Percentiles rank a stretch among this genome's conserved stretches.
Evolutionary conservation across 176 grass and related monocot species (phyloP).

Genomic region (Carex kokanica): DNA sequence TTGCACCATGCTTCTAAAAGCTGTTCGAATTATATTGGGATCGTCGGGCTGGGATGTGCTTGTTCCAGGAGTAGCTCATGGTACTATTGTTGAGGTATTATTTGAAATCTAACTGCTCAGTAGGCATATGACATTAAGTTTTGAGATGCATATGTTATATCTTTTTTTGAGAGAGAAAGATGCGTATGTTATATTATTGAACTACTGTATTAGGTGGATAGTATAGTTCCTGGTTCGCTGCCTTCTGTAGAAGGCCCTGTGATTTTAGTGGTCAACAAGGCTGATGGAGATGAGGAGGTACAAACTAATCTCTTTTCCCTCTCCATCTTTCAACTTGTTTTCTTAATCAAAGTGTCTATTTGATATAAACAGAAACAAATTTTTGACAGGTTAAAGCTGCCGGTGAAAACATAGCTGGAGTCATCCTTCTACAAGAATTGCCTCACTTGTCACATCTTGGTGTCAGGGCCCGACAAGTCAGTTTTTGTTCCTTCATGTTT

Average conservation of each 20-base stretch:
- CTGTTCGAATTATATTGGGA: constrained; percentile 55
- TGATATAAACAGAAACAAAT: neutral
- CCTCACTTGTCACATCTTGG: constrained; percentile 98
- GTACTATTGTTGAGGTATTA: constrained; percentile 65
- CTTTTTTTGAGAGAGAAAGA: no score
- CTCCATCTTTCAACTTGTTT: neutral
- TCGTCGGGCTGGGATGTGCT: constrained; percentile 88
- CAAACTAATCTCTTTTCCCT: neutral
- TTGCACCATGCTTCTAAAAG: constrained; percentile 71
- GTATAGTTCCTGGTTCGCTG: constrained; percentile 69
- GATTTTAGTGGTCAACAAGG: constrained; percentile 84
- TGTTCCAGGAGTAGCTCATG: constrained; percentile 81
- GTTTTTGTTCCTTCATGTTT: constrained; percentile 30
- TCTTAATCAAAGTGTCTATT: neutral
- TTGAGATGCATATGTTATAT: constrained; percentile 1
- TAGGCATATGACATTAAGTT: neutral
- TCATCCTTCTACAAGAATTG: constrained; percentile 87
- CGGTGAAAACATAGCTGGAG: constrained; percentile 83
- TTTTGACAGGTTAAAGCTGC: constrained; percentile 77
- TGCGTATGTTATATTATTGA: constrained; percentile 11
- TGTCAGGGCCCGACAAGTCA: constrained; percentile 94
- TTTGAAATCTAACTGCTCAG: neutral
- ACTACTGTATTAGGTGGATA: constrained; percentile 65
- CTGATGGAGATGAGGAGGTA: constrained; percentile 98
- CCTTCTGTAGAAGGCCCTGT: constrained; percentile 52